Evolutionary conservation across 805 yeast species (phyloP).

Genomic region (Nakazawaea wickerhamii): DNA sequence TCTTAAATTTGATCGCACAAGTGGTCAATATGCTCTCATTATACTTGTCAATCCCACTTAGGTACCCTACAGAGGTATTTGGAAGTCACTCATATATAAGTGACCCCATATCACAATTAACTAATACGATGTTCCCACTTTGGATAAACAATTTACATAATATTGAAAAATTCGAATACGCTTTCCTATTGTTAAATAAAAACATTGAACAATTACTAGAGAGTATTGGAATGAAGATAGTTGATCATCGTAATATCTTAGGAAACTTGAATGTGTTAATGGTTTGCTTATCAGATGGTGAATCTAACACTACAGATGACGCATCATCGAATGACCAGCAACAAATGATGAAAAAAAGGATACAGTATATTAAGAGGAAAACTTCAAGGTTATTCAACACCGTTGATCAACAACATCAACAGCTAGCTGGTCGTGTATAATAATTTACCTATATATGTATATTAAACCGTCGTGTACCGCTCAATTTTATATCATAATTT

Average conservation of each 20-base stretch:
- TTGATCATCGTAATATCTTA: slow-evolving; percentile 27
- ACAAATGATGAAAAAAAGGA: slow-evolving; percentile 1
- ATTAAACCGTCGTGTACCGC: not conserved
- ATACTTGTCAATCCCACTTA: slow-evolving; percentile 38
- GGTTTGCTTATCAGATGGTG: slow-evolving; percentile 23
- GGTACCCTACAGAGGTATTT: slow-evolving; percentile 42
- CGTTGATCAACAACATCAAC: slow-evolving; percentile 1
- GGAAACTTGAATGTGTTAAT: slow-evolving; percentile 30
- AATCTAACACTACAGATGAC: not conserved
- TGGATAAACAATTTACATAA: slow-evolving; percentile 29
- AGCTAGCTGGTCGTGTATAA: not conserved
- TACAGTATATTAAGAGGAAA: slow-evolving; percentile 3
- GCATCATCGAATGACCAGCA: not conserved
- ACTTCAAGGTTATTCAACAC: not conserved
- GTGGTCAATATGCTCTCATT: slow-evolving; percentile 33
- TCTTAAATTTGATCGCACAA: slow-evolving; percentile 43
- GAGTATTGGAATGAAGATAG: slow-evolving; percentile 22
- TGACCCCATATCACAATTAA: slow-evolving; percentile 40
- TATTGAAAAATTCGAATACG: slow-evolving; percentile 44
- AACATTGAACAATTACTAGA: slow-evolving; percentile 40
- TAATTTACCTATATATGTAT: not conserved
- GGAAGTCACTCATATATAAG: slow-evolving; percentile 45
- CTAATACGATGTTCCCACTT: slow-evolving; percentile 39
- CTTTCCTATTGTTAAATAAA: slow-evolving; percentile 37
- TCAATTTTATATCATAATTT: too few species aligned